Base-by-base conservation (phyloP, 495 filamentous ascomycete species). In the Aspergillus homomorphus region DNA sequence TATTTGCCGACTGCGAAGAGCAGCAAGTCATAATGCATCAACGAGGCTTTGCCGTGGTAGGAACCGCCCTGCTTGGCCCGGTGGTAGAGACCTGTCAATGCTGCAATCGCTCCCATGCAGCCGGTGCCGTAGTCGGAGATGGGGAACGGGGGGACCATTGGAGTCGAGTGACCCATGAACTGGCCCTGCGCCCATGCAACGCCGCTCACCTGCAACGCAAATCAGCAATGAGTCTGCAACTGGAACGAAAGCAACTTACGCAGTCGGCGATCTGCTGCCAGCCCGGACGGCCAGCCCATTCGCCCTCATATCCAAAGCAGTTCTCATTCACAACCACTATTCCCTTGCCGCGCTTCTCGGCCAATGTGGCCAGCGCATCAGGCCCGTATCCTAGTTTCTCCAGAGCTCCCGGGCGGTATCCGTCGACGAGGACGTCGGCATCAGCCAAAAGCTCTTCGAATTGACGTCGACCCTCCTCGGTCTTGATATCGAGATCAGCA, bases 61-160 rank as follows among this genome's bases (percentile, higher is more conserved):
- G 83, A 86, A 8, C 87, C 87, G 33, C 86, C 86, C 49, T 76
- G 62, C 28, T 75, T 83, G 3, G 85, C 84, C 22, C 87, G 82
- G 55, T 79, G 74, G 59, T 80, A 85, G 16, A 90, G 79, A 23
- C 85, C 87, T 0, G 77, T 76, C 46, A 89, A 73, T 4, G 85
- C 87, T 24, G 84, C 84, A 59, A 87, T 80, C 24, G 81, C 80
- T 20, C 86, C 87, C 72, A 88, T 82, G 60, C 82, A 83, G 23
- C 80, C 89, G 2, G 89, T 90, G 26, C 88, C 85, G 69, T 93
- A 91, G 72, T 91, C 89, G 41, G 85, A 89, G 76, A 89, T 91
- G 21, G 89, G 89, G 70, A 91, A 91, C 0, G 88, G 88, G 49
- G 89, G 89, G 0, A 91, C 83, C n/a, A 90, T 82, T 3, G 89